Evolutionary conservation across 1,284 basidiomycete species (phyloP), one percentile per base, ranked within the genome.

Genomic region (Cutaneotrichosporon cyanovorans): DNA sequence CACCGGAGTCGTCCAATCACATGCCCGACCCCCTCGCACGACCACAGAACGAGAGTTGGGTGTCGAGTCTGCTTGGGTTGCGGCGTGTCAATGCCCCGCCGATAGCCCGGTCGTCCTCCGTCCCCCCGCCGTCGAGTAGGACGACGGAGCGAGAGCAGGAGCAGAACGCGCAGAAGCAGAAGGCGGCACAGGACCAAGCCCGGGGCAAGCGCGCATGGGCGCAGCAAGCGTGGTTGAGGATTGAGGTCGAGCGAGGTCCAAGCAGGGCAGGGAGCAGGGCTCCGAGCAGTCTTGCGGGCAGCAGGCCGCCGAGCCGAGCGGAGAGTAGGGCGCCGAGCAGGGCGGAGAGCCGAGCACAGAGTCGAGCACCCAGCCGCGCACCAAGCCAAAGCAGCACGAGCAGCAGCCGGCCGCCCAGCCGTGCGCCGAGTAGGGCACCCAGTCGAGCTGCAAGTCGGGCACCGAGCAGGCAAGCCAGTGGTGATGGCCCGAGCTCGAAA

Each of bases 221-320:
- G 15, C 53, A 55, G 45, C 45, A 51, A 42, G 50, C 45, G 4
- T 55, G 53, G 53, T 37, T 55, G 32, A 33, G 40, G 2, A 50
- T 55, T 33, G 50, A 55, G 12, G 40, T 51, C 16, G 50, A 55
- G 41, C 36, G 37, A 14, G 12, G 21, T 16, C 20, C 37, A 31
- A 45, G 40, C 31, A 36, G 45, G 7, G 42, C 45, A 2, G 42
- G 44, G 8, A 46, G 44, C 36, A 25, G 39, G 1, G 15, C 31
- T 7, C 25, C 23, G 22, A 12, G 6, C 36, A 14, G 37, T 5
- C 36, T 25, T 10, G 5, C 31, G 6, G 12, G 20, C 0, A 33
- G 30, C 7, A 28, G 43, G 3, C 11, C 36, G 2, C 19, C 30
- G 3, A 32, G 28, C 20, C 42, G 34, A 8, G 35, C 35, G 18